Conservation (phyloP, 2,329 filamentous ascomycete species). For the Trichoderma sp. region DNA sequence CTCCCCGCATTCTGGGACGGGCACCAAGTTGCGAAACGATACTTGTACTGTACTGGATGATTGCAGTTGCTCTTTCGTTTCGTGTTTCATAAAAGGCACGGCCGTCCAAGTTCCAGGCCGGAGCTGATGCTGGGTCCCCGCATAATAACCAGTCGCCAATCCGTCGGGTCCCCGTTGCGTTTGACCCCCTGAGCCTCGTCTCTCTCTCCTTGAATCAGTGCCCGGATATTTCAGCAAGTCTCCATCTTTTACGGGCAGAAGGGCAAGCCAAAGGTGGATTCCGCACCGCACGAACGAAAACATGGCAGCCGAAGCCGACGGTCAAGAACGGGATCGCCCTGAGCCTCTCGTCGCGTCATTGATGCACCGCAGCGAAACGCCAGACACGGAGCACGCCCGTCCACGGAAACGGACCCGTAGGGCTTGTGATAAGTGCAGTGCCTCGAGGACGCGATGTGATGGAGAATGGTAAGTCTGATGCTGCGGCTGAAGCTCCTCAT, state of each 20-base stretch:
- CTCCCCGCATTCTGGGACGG: constrained; percentile 6
- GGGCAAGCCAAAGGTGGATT: not conserved
- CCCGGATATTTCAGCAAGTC: constrained; percentile 7
- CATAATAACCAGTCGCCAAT: constrained; percentile 4
- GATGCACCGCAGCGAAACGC: not conserved
- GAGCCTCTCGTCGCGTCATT: not conserved
- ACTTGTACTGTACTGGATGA: not conserved
- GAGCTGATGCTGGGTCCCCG: not conserved
- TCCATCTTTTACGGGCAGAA: constrained; percentile 11
- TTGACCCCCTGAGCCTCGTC: not conserved
- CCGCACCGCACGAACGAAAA: not conserved
- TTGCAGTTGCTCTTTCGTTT: not conserved
- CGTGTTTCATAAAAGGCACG: not conserved
- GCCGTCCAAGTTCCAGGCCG: not conserved
- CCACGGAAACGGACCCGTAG: constrained; percentile 34
- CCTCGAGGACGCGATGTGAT: constrained; percentile 45
- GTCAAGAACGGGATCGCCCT: constrained; percentile 9
- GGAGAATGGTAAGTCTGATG: constrained; percentile 44
- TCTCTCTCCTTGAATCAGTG: not conserved
- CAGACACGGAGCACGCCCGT: constrained; percentile 29
- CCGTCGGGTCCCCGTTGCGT: constrained; percentile 9
- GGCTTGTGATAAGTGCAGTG: constrained; percentile 39
- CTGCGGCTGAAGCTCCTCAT: not conserved
- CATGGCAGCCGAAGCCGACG: constrained; percentile 19
- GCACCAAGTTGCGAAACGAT: not conserved